Percentiles rank a stretch among this genome's conserved stretches.
Conservation (phyloP, 129 eudicot species). For the Chrysanthemum lavandulifolium region DNA sequence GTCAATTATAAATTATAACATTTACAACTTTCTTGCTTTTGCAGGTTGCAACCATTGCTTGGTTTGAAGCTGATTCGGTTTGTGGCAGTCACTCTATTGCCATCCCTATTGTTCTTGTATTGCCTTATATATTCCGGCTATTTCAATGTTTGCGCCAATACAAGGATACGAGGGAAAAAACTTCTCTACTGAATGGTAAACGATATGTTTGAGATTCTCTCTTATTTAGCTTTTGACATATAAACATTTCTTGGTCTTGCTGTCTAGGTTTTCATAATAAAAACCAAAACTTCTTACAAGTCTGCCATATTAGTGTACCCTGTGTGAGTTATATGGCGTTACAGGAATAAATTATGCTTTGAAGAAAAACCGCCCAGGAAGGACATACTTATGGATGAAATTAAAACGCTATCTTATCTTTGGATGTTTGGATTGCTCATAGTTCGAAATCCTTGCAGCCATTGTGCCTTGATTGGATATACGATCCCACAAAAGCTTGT, state of each 20-base stretch:
- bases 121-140: constrained; percentile 87
- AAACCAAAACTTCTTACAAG: not conserved
- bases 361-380: no score
- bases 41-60: constrained; percentile 97
- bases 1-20: not conserved
- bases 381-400: no score
- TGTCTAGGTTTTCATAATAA: not conserved
- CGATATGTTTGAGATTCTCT: constrained; percentile 8
- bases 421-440: no score
- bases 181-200: constrained; percentile 79
- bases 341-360: no score
- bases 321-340: no score
- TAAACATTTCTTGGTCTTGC: not conserved
- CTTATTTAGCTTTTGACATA: constrained; percentile 5
- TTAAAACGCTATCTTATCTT: no score
- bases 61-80: constrained; percentile 98
- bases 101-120: constrained; percentile 83
- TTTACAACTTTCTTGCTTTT: constrained; percentile 14
- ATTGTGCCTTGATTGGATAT: no score
- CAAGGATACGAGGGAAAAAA: constrained; percentile 86
- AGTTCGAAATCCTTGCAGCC: no score
- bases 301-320: not conserved
- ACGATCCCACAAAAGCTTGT: no score
- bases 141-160: constrained; percentile 96
- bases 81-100: constrained; percentile 97